Conservation (phyloP, 2,329 filamentous ascomycete species). For the Nectriaceae sp. region DNA sequence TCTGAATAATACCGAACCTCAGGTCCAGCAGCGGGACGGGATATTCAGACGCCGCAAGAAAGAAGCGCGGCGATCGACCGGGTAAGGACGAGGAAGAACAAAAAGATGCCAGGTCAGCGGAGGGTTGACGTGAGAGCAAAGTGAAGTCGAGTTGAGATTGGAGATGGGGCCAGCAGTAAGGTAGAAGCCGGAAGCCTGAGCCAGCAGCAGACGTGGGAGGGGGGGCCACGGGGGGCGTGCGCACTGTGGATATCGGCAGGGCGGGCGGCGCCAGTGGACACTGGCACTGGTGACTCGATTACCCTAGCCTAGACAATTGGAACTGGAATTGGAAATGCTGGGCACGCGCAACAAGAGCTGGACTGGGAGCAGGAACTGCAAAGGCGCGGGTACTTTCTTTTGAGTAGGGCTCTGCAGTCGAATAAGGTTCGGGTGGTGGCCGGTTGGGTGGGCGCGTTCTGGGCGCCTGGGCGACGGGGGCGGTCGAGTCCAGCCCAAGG, state of each 20-base stretch:
- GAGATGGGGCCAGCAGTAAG: neutral
- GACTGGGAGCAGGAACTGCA: neutral
- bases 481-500: neutral
- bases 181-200: neutral
- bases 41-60: neutral
- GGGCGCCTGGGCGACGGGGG: neutral
- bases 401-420: neutral
- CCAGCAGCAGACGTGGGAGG: neutral
- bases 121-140: neutral
- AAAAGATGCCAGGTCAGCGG: neutral
- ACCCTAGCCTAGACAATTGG: too few relatives aligned
- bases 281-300: too few relatives aligned
- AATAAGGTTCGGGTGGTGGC: neutral
- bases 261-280: neutral
- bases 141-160: constrained; percentile 1
- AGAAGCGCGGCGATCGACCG: neutral
- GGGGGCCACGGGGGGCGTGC: neutral
- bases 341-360: neutral
- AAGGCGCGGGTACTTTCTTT: neutral
- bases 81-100: neutral
- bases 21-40: neutral
- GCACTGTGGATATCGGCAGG: neutral
- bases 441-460: neutral
- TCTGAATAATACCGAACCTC: neutral
- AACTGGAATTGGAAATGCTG: neutral